Evolutionary conservation across 2,329 filamentous ascomycete genomes (phyloP), one percentile per base, ranked within the genome.

Genomic region (Immersiporthe knoxdaviesiana): DNA sequence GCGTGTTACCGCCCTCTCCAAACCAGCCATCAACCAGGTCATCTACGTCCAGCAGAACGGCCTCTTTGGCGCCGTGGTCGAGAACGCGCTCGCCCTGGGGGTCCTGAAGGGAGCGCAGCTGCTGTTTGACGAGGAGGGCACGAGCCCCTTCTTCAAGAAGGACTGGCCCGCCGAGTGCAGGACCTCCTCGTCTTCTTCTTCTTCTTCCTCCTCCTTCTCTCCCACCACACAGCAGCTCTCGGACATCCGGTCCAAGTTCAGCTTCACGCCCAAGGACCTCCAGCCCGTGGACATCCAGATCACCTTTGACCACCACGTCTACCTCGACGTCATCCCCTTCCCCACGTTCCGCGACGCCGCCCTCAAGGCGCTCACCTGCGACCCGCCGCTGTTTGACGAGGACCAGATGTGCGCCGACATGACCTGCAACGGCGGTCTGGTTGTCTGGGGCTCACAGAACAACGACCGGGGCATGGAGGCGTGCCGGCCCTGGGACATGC

Each of bases 401-500:
- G 74, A 76, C 24, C 74, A 76, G 32, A 72, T 81, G 39, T 81
- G 79, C 59, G 71, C 75, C n/a, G 80, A 81, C 67, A 72, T 81
- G 32, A 61, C 52, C 35, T 71, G 74, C 47, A 71, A 73, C 12
- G 79, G 79, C 54, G 79, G 77, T 3, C 70, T 81, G 60, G 72
- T 79, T 8, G 81, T 80, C 71, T 81, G 80, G 79, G 80, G 80
- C 7, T 74, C 76, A 35, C 73, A 75, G 47, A 76, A 73, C 27
- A 75, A 72, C 63, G 66, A 65, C 41, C 69, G 41, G 65, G 75
- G 75, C 35, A 79, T 79, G 74, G 72, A 74, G 18, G 78, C 79
- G 6, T 78, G 79, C 21, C 78, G 81, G n/a, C 79, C 82, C 0
- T 84, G 82, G 82, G 81, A 82, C 66, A 74, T 75, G 47, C 77